Percentiles rank a stretch among this genome's conserved stretches.
Evolutionary conservation across 2,329 filamentous ascomycete genomes (phyloP).

Genomic region (Tolypocladium guangdongense): DNA sequence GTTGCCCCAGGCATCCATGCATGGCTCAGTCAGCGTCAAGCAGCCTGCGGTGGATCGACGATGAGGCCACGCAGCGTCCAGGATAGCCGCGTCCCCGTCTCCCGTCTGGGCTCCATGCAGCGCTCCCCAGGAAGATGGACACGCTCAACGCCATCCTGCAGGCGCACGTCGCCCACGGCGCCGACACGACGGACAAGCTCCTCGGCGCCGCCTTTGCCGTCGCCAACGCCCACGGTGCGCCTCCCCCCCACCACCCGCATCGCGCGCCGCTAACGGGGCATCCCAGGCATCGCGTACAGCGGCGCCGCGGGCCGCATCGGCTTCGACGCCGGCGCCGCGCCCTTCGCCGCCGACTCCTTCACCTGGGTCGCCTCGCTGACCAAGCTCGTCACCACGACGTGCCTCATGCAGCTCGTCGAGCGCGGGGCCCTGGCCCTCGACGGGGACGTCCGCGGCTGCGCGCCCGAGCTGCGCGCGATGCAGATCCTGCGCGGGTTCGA

Average conservation of each 20-base stretch:
- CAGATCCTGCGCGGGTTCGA: slow-evolving; percentile 27
- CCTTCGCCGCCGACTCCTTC: slow-evolving; percentile 22
- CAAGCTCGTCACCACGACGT: slow-evolving; percentile 28
- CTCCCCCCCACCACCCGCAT: not conserved
- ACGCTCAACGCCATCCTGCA: slow-evolving; percentile 17
- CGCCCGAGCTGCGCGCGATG: slow-evolving; percentile 23
- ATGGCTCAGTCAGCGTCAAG: no score
- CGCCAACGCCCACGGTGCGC: slow-evolving; percentile 18
- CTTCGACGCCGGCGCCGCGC: slow-evolving; percentile 14
- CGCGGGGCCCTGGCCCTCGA: slow-evolving; percentile 22
- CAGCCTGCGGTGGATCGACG: not conserved
- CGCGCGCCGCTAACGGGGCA: no score
- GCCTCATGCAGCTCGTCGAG: slow-evolving; percentile 30
- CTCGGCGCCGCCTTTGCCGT: slow-evolving; percentile 26
- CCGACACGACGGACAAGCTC: slow-evolving; percentile 20
- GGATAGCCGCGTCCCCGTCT: no score
- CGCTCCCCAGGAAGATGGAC: slow-evolving; percentile 12
- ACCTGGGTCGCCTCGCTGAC: slow-evolving; percentile 30
- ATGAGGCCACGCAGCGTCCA: no score
- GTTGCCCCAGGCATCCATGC: no score
- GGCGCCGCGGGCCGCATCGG: slow-evolving; percentile 24
- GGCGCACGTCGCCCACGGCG: slow-evolving; percentile 15
- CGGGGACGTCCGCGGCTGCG: slow-evolving; percentile 20
- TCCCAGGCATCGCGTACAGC: slow-evolving; percentile 21
- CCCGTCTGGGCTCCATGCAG: no score